These are phyloP conservation scores for Trypanosomatidae sp. DNA, from an alignment of 208 protist genomes.

Conservation along the genomic window DNA sequence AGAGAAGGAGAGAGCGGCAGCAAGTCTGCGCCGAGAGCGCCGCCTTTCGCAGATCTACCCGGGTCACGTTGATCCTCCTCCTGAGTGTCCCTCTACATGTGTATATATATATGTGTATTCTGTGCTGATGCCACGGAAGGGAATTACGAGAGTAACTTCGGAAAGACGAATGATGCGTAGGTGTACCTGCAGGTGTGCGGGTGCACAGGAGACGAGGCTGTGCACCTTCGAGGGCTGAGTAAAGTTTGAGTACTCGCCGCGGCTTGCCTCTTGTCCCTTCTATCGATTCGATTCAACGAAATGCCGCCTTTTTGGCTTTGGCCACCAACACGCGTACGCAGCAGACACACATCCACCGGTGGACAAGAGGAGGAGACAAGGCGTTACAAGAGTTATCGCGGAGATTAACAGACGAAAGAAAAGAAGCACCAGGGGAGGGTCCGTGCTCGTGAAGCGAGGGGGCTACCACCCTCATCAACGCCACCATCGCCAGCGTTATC, in stretches of 20 bases:
- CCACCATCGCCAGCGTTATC: not conserved
- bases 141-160: not conserved
- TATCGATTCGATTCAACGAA: not conserved
- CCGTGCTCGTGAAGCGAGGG: not conserved
- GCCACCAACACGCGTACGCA: not conserved
- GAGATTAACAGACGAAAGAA: not conserved
- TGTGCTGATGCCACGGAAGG: too few species aligned
- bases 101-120: not conserved
- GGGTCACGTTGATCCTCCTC: not conserved
- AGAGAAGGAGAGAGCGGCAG: not conserved
- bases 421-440: not conserved
- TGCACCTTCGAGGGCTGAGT: not conserved
- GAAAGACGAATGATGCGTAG: not conserved
- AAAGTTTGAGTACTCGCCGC: not conserved
- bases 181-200: not conserved
- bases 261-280: not conserved
- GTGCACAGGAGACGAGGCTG: not conserved
- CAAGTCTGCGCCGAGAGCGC: not conserved
- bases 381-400: slow-evolving; percentile 3
- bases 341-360: not conserved
- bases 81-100: not conserved
- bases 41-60: not conserved
- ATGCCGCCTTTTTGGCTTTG: not conserved
- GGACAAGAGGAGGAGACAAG: not conserved
- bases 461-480: not conserved